Evolutionary conservation across 2,329 filamentous ascomycete species (phyloP), one percentile per base, ranked within the genome.

Genomic region (Penicillium sp.): DNA sequence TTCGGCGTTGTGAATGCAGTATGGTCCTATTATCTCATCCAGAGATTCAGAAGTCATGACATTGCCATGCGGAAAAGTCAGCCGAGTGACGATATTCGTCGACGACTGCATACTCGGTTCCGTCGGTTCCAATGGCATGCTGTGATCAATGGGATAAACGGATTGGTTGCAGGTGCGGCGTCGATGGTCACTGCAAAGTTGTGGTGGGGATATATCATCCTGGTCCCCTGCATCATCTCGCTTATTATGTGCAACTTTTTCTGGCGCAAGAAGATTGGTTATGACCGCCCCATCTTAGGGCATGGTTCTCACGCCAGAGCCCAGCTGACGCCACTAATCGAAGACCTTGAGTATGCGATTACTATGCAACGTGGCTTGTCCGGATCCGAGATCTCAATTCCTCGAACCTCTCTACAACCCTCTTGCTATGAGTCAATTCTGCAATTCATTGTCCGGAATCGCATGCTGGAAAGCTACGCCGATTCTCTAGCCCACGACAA

Each of bases 201-300:
- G 26, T 83, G 80, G 80, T 79, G 75, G 73, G 81, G 76, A 2
- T 83, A 83, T 45, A 68, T 81, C 0, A 69, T 82, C 0, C 64
- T 82, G 4, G 69, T 77, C 2, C 80, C 80, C 0, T 81, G 80
- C 55, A 78, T 82, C 8, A 51, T 77, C 3, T 67, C 73, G 0
- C 72, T 77, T 1, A 67, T 78, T 2, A 64, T 74, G 7, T 77
- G 76, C 60, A 82, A 82, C 46, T 65, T 72, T n/a, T 75, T 78
- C 64, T 82, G 78, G 76, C 66, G 79, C 1, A 63, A 63, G 4
- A 65, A 72, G 21, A 70, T 81, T 1, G 79, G 78, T 0, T 81
- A 82, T 50, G 71, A 76, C 46, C 69, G 75, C 0, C 66, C 68
- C 2, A 49, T 70, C 1, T 46, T 72, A 10, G 57, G 52, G 1